These are phyloP conservation scores for Gracilaria gracilis DNA, from an alignment of 23 red algal species.

Conservation along the genomic window DNA sequence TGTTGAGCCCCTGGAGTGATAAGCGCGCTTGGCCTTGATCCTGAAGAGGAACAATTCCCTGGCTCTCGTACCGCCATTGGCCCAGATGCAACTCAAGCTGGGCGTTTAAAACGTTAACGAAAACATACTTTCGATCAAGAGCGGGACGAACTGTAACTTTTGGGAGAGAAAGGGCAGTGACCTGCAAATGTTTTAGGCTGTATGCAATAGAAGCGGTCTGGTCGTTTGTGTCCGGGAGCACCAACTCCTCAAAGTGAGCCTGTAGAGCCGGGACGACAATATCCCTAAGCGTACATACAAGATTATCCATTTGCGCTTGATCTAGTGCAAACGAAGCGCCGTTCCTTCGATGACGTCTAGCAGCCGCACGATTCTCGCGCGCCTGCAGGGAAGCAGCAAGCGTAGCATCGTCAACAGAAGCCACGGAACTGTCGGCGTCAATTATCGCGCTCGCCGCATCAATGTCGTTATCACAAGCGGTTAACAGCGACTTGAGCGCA, in stretches of 20 bases:
- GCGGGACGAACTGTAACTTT: constrained; percentile 45
- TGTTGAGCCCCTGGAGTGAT: constrained; percentile 40
- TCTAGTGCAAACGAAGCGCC: constrained; percentile 20
- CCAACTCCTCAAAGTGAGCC: constrained; percentile 68
- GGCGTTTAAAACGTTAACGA: constrained; percentile 48
- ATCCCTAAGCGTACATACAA: constrained; percentile 38
- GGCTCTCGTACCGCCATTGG: constrained; percentile 46
- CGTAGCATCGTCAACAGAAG: constrained; percentile 15
- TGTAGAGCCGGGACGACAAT: constrained; percentile 63
- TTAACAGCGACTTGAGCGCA: constrained; percentile 3
- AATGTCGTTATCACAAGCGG: constrained; percentile 27
- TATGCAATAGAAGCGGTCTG: constrained; percentile 28
- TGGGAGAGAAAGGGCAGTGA: constrained; percentile 37
- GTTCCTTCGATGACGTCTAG: constrained; percentile 41
- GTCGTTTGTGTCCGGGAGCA: constrained; percentile 45
- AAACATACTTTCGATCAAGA: constrained; percentile 25
- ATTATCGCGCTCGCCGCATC: constrained; percentile 3
- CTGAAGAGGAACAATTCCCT: constrained; percentile 27
- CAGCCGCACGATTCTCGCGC: constrained; percentile 17
- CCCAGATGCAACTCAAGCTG: constrained; percentile 60
- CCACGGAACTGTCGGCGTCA: neutral
- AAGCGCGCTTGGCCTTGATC: constrained; percentile 49
- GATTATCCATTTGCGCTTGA: constrained; percentile 26
- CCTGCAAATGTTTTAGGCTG: constrained; percentile 49
- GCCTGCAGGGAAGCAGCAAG: constrained; percentile 50